phyloP scores from a whole-genome alignment of 2,329 filamentous ascomycete genomes.

The Alternaria sp. region DNA sequence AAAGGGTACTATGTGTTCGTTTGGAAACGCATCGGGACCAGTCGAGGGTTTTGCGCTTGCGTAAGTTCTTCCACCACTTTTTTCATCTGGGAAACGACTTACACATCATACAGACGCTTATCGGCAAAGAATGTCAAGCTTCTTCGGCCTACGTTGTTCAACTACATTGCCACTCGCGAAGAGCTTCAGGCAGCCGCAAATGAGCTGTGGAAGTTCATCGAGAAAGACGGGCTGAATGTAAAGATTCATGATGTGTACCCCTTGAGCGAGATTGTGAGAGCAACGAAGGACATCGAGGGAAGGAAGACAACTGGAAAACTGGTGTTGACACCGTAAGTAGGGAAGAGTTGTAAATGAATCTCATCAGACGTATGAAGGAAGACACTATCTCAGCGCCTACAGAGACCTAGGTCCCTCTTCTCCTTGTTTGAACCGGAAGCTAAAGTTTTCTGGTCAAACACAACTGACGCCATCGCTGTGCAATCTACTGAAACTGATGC shows the following conservation, averaged over 20 bases:
- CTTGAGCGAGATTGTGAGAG: constrained; percentile 74
- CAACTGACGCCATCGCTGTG: not conserved
- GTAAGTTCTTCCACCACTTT: constrained; percentile 58
- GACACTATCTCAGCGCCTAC: not conserved
- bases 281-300: constrained; percentile 79
- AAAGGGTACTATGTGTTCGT: constrained; percentile 81
- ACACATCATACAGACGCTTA: constrained; percentile 56
- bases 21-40: constrained; percentile 83
- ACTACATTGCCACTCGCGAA: constrained; percentile 67
- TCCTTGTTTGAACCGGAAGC: not conserved
- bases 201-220: constrained; percentile 78
- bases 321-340: constrained; percentile 69
- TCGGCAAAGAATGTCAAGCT: constrained; percentile 79
- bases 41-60: constrained; percentile 73
- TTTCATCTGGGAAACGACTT: not conserved
- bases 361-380: not conserved
- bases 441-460: not conserved
- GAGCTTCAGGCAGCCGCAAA: constrained; percentile 75
- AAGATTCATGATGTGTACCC: constrained; percentile 81
- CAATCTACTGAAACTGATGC: not conserved
- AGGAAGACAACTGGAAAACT: constrained; percentile 87
- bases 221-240: constrained; percentile 74
- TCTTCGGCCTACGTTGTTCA: constrained; percentile 76
- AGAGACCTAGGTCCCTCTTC: not conserved
- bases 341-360: not conserved